Percentiles rank a stretch among this genome's conserved stretches.
phyloP scores from a whole-genome alignment of 2,329 filamentous ascomycete genomes.

The Diaporthe nobilis region DNA sequence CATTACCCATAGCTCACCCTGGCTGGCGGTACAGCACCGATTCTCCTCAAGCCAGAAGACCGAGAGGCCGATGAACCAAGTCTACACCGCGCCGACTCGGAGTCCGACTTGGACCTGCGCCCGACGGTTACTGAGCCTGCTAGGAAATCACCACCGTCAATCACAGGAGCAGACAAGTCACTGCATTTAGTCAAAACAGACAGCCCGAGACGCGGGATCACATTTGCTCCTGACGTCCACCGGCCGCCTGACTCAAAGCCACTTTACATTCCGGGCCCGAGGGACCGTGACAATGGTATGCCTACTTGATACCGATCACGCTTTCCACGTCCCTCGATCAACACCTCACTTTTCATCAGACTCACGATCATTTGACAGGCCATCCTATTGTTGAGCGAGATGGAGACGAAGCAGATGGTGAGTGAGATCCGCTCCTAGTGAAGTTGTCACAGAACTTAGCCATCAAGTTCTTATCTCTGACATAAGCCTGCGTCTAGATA shows the following conservation, averaged over 20 bases:
- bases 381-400: slow-evolving; percentile 25
- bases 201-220: slow-evolving; percentile 16
- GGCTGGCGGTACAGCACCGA: slow-evolving; percentile 1
- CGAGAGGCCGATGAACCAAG: background rate
- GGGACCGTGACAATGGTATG: slow-evolving; percentile 34
- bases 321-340: background rate
- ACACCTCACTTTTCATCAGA: background rate
- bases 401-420: slow-evolving; percentile 6
- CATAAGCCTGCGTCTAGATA: background rate
- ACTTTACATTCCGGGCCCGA: slow-evolving; percentile 40
- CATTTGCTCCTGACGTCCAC: slow-evolving; percentile 2
- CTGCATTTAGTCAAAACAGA: slow-evolving; percentile 5
- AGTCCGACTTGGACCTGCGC: slow-evolving; percentile 12
- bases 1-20: background rate
- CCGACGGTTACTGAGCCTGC: slow-evolving; percentile 12
- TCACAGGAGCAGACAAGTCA: slow-evolving; percentile 3
- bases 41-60: slow-evolving; percentile 3
- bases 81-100: background rate
- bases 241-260: slow-evolving; percentile 38
- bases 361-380: background rate
- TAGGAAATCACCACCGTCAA: slow-evolving; percentile 5
- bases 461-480: background rate
- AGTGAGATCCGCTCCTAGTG: background rate
- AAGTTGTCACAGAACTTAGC: background rate
- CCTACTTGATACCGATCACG: background rate